Conservation (phyloP, 139 green algal genomes). For the Picochlorum sp. region DNA sequence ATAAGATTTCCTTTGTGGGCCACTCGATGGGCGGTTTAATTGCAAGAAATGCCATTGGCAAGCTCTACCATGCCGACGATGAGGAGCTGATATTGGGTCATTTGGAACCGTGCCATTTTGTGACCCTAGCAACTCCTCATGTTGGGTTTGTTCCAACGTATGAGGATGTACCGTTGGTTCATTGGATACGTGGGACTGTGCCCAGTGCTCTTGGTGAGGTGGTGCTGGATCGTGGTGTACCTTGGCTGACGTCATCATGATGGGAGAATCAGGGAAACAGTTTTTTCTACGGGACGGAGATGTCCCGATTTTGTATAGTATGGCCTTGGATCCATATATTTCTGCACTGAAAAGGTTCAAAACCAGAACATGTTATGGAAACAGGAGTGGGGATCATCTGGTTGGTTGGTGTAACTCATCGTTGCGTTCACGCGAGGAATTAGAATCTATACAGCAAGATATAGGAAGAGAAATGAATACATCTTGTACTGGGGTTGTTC, state of each 20-base stretch:
- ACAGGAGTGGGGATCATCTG: slow-evolving; percentile 61
- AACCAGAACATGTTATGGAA: slow-evolving; percentile 63
- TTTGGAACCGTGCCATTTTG: slow-evolving; percentile 60
- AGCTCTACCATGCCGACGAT: slow-evolving; percentile 38
- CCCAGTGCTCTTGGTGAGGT: neutral
- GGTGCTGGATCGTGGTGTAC: neutral
- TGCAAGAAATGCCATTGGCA: slow-evolving; percentile 29
- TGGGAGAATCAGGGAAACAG: slow-evolving; percentile 23
- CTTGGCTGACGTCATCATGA: neutral
- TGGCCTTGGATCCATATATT: slow-evolving; percentile 23
- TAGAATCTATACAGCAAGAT: slow-evolving; percentile 29
- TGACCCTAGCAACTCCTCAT: slow-evolving; percentile 74
- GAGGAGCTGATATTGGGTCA: slow-evolving; percentile 34
- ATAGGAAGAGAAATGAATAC: neutral
- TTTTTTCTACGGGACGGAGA: slow-evolving; percentile 41
- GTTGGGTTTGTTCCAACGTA: slow-evolving; percentile 47
- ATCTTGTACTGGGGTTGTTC: slow-evolving; percentile 38
- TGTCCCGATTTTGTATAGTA: neutral
- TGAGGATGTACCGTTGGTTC: slow-evolving; percentile 41
- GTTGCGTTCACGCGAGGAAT: slow-evolving; percentile 45
- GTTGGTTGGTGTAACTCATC: slow-evolving; percentile 73
- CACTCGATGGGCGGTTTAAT: slow-evolving; percentile 71
- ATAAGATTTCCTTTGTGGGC: slow-evolving; percentile 55
- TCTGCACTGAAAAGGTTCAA: slow-evolving; percentile 55
- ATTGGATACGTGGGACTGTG: slow-evolving; percentile 4